phyloP scores from a whole-genome alignment of 768 basidiomycete species.

The Tricholoma terreum region DNA sequence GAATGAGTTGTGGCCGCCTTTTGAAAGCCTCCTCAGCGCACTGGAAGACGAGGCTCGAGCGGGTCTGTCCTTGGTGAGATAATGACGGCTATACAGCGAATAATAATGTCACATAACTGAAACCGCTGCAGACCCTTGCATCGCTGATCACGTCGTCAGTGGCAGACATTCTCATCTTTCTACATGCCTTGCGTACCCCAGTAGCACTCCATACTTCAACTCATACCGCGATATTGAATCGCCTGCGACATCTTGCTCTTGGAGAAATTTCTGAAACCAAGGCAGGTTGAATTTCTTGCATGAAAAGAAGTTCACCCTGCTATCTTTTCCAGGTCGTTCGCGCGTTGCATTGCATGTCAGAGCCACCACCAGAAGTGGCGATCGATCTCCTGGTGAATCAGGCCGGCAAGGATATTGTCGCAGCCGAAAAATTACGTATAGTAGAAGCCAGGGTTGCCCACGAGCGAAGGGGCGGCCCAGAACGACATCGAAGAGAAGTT shows the following conservation, averaged over 20 bases:
- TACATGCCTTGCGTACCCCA: constrained; percentile 52
- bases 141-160: constrained; percentile 57
- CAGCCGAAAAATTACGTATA: constrained; percentile 65
- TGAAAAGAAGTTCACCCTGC: constrained; percentile 3
- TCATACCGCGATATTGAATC: constrained; percentile 48
- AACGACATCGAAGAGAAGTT: constrained; percentile 21
- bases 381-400: constrained; percentile 52
- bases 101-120: constrained; percentile 1
- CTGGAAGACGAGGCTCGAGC: constrained; percentile 47
- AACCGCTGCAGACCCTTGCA: constrained; percentile 45
- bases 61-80: constrained; percentile 38
- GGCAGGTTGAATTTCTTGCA: constrained; percentile 30
- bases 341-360: constrained; percentile 48
- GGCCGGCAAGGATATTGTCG: constrained; percentile 58
- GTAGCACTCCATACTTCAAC: constrained; percentile 52
- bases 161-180: constrained; percentile 62
- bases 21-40: constrained; percentile 49
- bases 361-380: constrained; percentile 45
- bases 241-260: constrained; percentile 42
- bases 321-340: constrained; percentile 46
- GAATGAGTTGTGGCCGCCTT: constrained; percentile 78
- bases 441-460: constrained; percentile 38
- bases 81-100: background rate
- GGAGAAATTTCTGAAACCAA: constrained; percentile 51
- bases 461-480: constrained; percentile 24